These are phyloP conservation scores for Coemansia sp. DNA, from an alignment of 192 early-diverging fungal genomes.

Conservation along the genomic window DNA sequence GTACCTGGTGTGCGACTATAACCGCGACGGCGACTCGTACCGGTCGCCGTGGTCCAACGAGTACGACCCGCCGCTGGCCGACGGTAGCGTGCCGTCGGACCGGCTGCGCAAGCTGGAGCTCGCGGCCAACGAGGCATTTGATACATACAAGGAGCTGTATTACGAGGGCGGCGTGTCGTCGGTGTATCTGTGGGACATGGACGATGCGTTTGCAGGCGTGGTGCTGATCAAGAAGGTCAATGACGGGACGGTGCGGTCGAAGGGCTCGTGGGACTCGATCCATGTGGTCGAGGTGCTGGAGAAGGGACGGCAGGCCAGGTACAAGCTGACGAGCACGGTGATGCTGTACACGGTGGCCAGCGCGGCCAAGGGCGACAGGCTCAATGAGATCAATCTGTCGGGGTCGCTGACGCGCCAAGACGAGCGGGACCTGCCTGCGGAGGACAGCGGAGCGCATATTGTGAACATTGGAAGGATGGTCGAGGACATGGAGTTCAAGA, in stretches of 20 bases:
- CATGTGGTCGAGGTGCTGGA: conserved; percentile 93
- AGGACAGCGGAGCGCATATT: conserved; percentile 78
- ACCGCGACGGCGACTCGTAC: conserved; percentile 92
- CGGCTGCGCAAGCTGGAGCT: conserved; percentile 85
- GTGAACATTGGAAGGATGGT: conserved; percentile 94
- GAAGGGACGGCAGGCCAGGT: conserved; percentile 79
- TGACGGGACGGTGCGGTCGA: conserved; percentile 65
- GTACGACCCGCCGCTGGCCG: conserved; percentile 81
- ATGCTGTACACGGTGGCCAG: conserved; percentile 87
- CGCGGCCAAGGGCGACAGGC: conserved; percentile 51
- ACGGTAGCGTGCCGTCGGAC: conserved; percentile 73
- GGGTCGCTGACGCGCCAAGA: conserved; percentile 92
- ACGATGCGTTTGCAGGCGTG: conserved; percentile 86
- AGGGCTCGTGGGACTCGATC: conserved; percentile 98
- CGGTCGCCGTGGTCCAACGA: conserved; percentile 97
- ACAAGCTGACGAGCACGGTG: conserved; percentile 95
- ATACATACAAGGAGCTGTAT: conserved; percentile 91
- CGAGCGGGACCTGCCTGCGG: conserved; percentile 74
- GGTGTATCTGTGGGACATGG: conserved; percentile 92
- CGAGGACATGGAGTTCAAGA: conserved; percentile 97
- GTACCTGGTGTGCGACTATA: conserved; percentile 92
- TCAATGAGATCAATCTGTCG: conserved; percentile 72
- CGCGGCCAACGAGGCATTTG: conserved; percentile 92
- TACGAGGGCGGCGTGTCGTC: conserved; percentile 93
- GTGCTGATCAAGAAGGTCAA: conserved; percentile 95